Conservation (phyloP, 148 eudicot genomes). For the Oxyria digyna region DNA sequence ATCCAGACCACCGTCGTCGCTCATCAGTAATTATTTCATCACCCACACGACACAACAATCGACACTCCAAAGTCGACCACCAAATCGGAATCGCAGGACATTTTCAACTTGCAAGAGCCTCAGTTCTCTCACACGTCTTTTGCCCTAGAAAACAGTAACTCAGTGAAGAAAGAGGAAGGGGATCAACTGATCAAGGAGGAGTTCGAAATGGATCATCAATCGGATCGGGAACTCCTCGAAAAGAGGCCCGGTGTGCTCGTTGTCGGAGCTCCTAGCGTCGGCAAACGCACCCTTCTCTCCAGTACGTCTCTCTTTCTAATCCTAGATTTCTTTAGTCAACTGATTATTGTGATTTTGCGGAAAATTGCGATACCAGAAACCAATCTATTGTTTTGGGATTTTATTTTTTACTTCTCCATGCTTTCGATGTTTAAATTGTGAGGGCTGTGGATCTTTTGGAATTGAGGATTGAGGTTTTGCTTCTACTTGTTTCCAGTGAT, state of each 20-base stretch:
- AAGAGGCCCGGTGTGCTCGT: slow-evolving; percentile 58
- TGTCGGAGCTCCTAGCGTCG: slow-evolving; percentile 67
- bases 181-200: background rate
- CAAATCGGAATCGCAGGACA: background rate
- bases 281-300: slow-evolving; percentile 76
- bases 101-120: background rate
- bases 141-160: background rate
- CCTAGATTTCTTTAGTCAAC: background rate
- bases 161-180: background rate
- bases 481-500: background rate
- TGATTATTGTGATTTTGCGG: background rate
- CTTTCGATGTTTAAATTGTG: background rate
- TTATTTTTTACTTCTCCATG: background rate
- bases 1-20: background rate
- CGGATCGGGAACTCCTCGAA: slow-evolving; percentile 25
- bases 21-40: background rate
- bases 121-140: background rate
- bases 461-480: no score
- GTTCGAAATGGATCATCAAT: slow-evolving; percentile 8
- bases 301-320: slow-evolving; percentile 29
- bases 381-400: background rate
- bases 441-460: background rate
- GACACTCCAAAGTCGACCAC: background rate
- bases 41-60: background rate
- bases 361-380: slow-evolving; percentile 4